phyloP scores from a whole-genome alignment of 148 eudicot genomes.

The Simmondsia chinensis region DNA sequence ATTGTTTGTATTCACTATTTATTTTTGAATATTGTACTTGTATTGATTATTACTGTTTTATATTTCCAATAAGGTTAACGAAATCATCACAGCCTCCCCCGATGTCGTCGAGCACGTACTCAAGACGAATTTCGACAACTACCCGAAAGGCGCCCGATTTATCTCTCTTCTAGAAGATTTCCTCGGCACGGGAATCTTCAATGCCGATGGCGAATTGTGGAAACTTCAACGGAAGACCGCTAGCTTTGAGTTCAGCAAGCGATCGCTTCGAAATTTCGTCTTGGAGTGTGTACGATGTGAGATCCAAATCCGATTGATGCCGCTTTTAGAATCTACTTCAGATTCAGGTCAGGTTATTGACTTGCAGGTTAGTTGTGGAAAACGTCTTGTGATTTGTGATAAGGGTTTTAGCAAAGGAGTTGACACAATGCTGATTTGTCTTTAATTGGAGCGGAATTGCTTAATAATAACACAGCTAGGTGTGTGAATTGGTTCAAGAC shows the following conservation, averaged over 20 bases:
- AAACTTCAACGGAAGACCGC: constrained; percentile 30
- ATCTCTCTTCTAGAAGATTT: constrained; percentile 16
- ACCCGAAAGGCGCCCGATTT: constrained; percentile 19
- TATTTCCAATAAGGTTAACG: too few species aligned
- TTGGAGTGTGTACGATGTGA: constrained; percentile 28
- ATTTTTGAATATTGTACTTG: too few species aligned
- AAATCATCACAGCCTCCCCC: constrained; percentile 15
- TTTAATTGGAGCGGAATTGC: too few species aligned
- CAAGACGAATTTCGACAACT: constrained; percentile 16
- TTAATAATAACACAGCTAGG: too few species aligned
- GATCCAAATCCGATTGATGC: constrained; percentile 24
- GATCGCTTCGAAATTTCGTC: constrained; percentile 18
- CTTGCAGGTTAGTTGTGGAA: too few species aligned
- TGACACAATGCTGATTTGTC: too few species aligned
- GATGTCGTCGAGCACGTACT: constrained; percentile 16
- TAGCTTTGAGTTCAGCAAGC: constrained; percentile 33
- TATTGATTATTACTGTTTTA: too few species aligned
- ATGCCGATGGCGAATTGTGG: constrained; percentile 18
- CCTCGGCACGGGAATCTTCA: constrained; percentile 16
- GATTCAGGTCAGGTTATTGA: constrained; percentile 13
- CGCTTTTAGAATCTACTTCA: constrained; percentile 14
- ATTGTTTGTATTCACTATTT: too few species aligned
- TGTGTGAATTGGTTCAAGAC: too few species aligned
- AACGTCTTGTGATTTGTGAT: too few species aligned
- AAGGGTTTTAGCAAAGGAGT: too few species aligned